These are phyloP conservation scores for Pseudocercospora macadamiae DNA, from an alignment of 2,329 filamentous ascomycete genomes.

Conservation along the genomic window DNA sequence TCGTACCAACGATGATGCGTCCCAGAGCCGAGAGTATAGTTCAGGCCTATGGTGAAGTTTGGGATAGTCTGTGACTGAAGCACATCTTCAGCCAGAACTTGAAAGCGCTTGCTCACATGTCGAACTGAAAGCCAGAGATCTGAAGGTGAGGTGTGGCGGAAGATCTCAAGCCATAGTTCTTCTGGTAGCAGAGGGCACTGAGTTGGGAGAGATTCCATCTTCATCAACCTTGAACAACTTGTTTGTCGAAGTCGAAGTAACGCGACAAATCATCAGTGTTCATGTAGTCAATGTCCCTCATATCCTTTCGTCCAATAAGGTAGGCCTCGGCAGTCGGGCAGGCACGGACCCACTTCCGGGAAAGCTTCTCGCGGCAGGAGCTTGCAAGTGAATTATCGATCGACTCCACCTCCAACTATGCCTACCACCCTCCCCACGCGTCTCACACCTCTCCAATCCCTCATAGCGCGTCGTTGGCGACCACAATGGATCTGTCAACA, in stretches of 20 bases:
- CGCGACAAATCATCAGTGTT: too few species aligned
- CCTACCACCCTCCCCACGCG: constrained; percentile 4
- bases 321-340: background rate
- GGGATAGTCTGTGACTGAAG: constrained; percentile 9
- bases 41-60: constrained; percentile 25
- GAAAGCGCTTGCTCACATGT: constrained; percentile 19
- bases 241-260: background rate
- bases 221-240: background rate
- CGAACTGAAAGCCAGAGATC: constrained; percentile 28
- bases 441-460: constrained; percentile 38
- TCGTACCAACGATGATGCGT: constrained; percentile 30
- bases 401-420: constrained; percentile 14
- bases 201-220: too few species aligned
- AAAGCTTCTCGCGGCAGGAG: background rate
- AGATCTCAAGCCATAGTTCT: constrained; percentile 33
- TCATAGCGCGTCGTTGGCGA: constrained; percentile 40
- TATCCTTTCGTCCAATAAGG: background rate
- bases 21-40: constrained; percentile 25
- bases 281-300: background rate
- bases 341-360: background rate
- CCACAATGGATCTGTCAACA: constrained; percentile 39
- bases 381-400: background rate
- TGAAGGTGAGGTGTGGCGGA: constrained; percentile 18
- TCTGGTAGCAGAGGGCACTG: constrained; percentile 21
- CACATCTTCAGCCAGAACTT: constrained; percentile 22